phyloP scores from a whole-genome alignment of 176 grass and related monocot genomes.

The Aechmea fasciata region DNA sequence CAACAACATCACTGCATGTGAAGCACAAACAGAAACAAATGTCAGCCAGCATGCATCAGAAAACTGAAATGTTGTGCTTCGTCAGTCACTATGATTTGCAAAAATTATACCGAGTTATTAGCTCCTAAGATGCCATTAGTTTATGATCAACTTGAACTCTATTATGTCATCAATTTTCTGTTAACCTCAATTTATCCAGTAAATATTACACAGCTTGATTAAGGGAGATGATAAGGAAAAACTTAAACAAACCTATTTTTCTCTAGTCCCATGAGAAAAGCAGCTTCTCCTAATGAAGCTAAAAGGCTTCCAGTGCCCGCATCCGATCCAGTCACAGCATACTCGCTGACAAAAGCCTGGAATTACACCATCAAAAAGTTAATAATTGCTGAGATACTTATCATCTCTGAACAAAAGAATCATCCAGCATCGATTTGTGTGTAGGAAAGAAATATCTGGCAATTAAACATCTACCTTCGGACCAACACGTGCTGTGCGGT shows the following conservation, averaged over 20 bases:
- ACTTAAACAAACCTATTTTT: slow-evolving; percentile 55
- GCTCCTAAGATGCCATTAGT: neutral
- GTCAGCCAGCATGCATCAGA: neutral
- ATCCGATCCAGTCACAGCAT: slow-evolving; percentile 55
- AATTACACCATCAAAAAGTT: slow-evolving; percentile 8
- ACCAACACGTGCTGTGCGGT: slow-evolving; percentile 48
- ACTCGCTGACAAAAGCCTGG: slow-evolving; percentile 90
- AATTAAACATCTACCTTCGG: slow-evolving; percentile 56
- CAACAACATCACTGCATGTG: slow-evolving; percentile 58
- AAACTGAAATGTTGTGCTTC: too few species aligned
- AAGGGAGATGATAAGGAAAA: neutral
- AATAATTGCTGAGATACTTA: neutral
- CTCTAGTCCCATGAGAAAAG: slow-evolving; percentile 72
- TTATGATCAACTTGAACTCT: neutral
- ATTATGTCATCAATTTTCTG: neutral
- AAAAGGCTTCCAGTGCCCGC: slow-evolving; percentile 62
- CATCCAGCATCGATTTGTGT: neutral
- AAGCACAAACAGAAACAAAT: neutral
- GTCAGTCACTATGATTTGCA: too few species aligned
- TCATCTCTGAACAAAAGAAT: neutral
- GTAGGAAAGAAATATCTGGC: neutral
- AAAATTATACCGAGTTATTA: neutral
- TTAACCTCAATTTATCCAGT: neutral
- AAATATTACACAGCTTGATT: neutral
- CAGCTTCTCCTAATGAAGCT: slow-evolving; percentile 76